Conservation (phyloP, 257 asterid species). For the Lithospermum erythrorhizon region DNA sequence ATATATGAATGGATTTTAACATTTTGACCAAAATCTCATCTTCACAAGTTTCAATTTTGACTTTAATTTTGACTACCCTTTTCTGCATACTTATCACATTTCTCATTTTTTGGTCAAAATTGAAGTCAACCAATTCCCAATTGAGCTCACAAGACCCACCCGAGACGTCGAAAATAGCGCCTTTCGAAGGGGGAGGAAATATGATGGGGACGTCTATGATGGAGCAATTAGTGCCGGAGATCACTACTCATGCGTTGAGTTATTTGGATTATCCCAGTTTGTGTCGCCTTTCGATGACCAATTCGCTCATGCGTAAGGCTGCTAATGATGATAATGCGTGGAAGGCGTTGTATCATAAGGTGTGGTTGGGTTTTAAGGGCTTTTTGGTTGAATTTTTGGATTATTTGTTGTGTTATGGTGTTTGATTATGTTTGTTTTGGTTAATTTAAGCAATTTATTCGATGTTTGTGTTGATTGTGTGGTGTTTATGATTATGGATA, state of each 20-base stretch:
- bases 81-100: not conserved
- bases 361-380: no score
- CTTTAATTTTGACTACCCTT: not conserved
- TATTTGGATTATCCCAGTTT: conserved; percentile 92
- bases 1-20: not conserved
- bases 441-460: not conserved
- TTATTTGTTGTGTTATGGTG: no score
- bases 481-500: no score
- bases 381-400: no score
- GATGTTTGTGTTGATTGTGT: no score
- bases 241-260: conserved; percentile 88
- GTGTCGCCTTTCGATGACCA: conserved; percentile 94
- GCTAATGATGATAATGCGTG: conserved; percentile 97
- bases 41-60: not conserved
- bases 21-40: not conserved
- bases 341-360: conserved; percentile 95
- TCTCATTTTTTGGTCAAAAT: not conserved
- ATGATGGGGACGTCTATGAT: conserved; percentile 82
- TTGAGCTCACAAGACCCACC: no score
- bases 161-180: no score
- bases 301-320: conserved; percentile 87
- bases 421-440: not conserved
- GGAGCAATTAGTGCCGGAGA: conserved; percentile 99
- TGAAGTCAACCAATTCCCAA: not conserved
- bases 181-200: conserved; percentile 8